Evolutionary conservation across 257 asterid species (phyloP), one percentile per base, ranked within the genome.

Genomic region (Petunia secreta): DNA sequence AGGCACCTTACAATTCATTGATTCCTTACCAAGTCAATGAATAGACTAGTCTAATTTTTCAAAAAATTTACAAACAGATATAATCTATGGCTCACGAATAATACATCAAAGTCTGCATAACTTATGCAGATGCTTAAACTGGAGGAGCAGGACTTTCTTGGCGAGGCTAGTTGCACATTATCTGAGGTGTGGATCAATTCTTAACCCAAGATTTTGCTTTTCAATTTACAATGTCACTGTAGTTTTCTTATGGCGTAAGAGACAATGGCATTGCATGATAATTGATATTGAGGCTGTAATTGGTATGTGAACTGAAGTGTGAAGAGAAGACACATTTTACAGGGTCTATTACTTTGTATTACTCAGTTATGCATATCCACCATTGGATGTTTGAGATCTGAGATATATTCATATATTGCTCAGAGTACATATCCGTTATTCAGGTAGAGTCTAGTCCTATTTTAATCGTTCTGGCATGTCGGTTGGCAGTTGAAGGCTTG

Each of bases 121-220:
- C 77, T 77, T 11, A 6, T 71, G 65, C 80, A 86, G 87, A 87
- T 83, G 83, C 86, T 96, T 80, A 92, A 85, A 87, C 88, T 96
- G 83, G 98, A 94, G 82, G 98, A 94, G 85, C 99, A 96, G 85
- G 97, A 94, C 89, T 90, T 96, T 89, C 97, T 96, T 85, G 99
- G 98, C 55, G 97, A 92, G 88, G 97, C 97, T 80, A 89, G 87
- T 82, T 96, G 99, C 87, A 80, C 91, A 0, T 78, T 96, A 83
- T 90, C 99, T 36, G 92, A 96, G 98, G 99, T 94, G 84, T 79
- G 82, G 67, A 86, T 73, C 63, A 85, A 79, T 67, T 75, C 53
- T 66, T 67, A 65, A 65, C 78, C 63, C 44, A 71, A 39, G 2
- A 67, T 71, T 37, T 58, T 77, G 37, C 53, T 46, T 38, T 34